Evolutionary conservation across 331 rosid species (phyloP), one percentile per base, ranked within the genome.

Genomic region (Pyrus hybrid): DNA sequence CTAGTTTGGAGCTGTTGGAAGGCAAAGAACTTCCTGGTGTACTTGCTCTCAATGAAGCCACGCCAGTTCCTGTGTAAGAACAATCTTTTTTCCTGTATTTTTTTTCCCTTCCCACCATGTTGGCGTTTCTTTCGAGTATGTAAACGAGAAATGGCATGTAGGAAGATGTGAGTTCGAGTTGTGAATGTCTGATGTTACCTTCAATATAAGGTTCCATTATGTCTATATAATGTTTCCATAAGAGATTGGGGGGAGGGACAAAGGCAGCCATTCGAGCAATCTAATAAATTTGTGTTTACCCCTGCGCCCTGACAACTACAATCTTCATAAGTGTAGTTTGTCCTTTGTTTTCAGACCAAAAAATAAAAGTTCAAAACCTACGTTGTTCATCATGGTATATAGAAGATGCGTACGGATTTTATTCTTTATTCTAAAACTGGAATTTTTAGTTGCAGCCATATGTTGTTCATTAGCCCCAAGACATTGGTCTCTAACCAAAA

Each of bases 1-100:
- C 99, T 32, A 95, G 99, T 81, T 88, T 95, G 89, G 99, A 95
- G 89, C 61, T 95, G 81, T 81, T 95, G 93, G 99, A 95, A 88
- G 99, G 99, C 85, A 95, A 95, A 86, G 84, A 87, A 81, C 99
- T 95, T 75, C 99, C 99, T 0, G 99, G 99, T 58, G 99, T 95
- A 60, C 93, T 87, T 20, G 99, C 99, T 60, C 99, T 95, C 0
- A 91, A 95, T 1, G 98, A 95, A 72, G 99, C 99, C 73, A 70
- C 49, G 35, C 96, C 93, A 1, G 96, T 88, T 2, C 76, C 91
- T 0, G 97, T 89, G 89, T 91, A 90, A 91, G 91, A 77, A 88
- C 66, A 41, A 41, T 41, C 13, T 11, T 41, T 41, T 41, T 41
- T 41, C 71, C 45, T 80, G 80, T 86, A 41, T 76, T 2, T 35